phyloP scores from a whole-genome alignment of 2,329 filamentous ascomycete species.

The Pseudocercospora crystallina region DNA sequence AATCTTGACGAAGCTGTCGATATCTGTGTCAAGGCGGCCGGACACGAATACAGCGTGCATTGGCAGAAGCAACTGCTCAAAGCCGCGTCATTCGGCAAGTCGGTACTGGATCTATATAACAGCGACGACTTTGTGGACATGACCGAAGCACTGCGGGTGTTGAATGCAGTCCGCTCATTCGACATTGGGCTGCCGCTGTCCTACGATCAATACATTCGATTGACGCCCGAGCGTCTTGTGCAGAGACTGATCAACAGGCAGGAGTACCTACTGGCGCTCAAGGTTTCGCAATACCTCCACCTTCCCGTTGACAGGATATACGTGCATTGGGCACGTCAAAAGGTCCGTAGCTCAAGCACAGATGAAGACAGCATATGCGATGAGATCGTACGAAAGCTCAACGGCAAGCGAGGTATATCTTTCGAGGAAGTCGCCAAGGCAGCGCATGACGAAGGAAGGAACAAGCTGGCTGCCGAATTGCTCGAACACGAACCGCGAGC shows the following conservation, averaged over 20 bases:
- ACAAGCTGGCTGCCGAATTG: constrained; percentile 83
- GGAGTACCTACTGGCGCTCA: constrained; percentile 86
- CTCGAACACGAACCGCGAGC: constrained; percentile 92
- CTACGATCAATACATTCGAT: constrained; percentile 87
- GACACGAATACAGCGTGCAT: constrained; percentile 82
- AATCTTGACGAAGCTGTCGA: constrained; percentile 91
- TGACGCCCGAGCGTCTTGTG: constrained; percentile 87
- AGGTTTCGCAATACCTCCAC: constrained; percentile 81
- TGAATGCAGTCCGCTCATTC: constrained; percentile 90
- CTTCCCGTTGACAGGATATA: constrained; percentile 88
- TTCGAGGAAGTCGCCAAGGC: constrained; percentile 92
- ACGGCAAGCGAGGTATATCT: constrained; percentile 87
- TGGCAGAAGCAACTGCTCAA: constrained; percentile 97
- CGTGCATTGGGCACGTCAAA: constrained; percentile 94
- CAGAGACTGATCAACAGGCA: constrained; percentile 81
- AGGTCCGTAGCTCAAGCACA: constrained; percentile 79
- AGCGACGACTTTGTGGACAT: constrained; percentile 99
- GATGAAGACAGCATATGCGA: constrained; percentile 86
- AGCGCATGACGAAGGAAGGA: constrained; percentile 89
- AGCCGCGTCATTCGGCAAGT: constrained; percentile 96
- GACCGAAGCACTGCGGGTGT: constrained; percentile 87
- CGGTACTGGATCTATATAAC: constrained; percentile 93
- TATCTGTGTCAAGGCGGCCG: constrained; percentile 87
- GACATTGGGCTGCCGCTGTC: constrained; percentile 87
- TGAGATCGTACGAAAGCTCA: constrained; percentile 80